Conservation (phyloP, 495 filamentous ascomycete genomes). For the Hypomontagnella monticulosa region DNA sequence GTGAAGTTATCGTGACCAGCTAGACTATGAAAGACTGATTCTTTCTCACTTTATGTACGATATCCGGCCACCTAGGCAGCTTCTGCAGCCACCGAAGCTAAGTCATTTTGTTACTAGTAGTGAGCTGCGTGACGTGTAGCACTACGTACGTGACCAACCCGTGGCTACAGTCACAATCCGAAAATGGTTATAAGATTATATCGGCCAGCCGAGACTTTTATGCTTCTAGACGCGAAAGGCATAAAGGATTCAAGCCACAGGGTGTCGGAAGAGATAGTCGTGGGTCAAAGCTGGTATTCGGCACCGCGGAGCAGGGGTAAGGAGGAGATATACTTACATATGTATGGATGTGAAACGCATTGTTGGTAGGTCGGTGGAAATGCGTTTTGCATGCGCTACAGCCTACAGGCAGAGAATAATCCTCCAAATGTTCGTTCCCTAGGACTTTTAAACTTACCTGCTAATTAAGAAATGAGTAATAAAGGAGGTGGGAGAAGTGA, state of each 20-base stretch:
- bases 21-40: too few relatives aligned
- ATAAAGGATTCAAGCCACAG: slow-evolving; percentile 3
- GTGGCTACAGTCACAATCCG: background rate
- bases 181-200: slow-evolving; percentile 17
- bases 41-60: too few relatives aligned
- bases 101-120: background rate
- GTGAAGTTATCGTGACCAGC: too few relatives aligned
- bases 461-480: too few relatives aligned
- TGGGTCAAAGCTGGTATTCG: background rate
- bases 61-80: too few relatives aligned
- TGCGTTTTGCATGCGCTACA: slow-evolving; percentile 14
- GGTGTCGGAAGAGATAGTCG: background rate
- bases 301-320: background rate
- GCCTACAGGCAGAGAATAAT: slow-evolving; percentile 17
- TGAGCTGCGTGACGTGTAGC: background rate
- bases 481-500: background rate
- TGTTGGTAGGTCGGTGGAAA: slow-evolving; percentile 9
- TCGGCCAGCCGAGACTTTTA: slow-evolving; percentile 9
- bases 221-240: background rate
- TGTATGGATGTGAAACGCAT: slow-evolving; percentile 22
- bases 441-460: too few relatives aligned
- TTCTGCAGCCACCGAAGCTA: background rate
- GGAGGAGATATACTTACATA: background rate
- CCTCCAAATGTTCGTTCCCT: slow-evolving; percentile 2
- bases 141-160: slow-evolving; percentile 10